Base-by-base conservation (phyloP, 2,329 filamentous ascomycete species). In the Xylariaceae sp. region DNA sequence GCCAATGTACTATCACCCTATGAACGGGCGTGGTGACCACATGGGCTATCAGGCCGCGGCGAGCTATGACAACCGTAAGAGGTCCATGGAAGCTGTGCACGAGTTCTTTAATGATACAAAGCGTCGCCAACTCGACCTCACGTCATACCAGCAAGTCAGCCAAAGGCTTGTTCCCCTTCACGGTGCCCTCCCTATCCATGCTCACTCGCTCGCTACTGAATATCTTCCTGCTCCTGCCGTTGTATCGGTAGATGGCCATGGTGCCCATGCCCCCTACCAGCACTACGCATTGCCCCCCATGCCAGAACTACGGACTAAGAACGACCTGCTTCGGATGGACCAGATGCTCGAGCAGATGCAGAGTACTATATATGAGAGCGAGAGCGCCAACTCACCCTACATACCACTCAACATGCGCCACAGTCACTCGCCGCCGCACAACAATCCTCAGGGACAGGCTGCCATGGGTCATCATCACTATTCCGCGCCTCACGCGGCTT, bases 301-400 rank as follows among this genome's bases (percentile, higher is more conserved):
- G 79, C 86, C 87, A 52, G 95, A 92, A 69, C 82, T 95, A 58
- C 87, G 93, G 71, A 97, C 92, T 53, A 96, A 97, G 82, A 92
- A 86, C 73, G 94, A 99, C 73, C 81, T 99, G 49, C 80, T 96
- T 73, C 92, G 96, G 73, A 92, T 97, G 70, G 94, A 97, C 73
- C 89, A 92, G 71, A 90, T 97, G 73, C 84, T 99, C 57, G 92
- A 96, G 76, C 91, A 97, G 76, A 93, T 97, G 81, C 92, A 97
- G 76, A 87, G 88, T 65, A 97, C 93, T 51, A 91, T 97, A 53
- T 97, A 97, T 72, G 94, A 97, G 77, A 96, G 88, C 72, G 94
- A 97, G 77, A 96, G 88, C 73, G 87, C 92, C 57, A 90, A 87
- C 68, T 88, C 83, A 13, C 88, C 91, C 71, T 87, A 88, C 68